Evolutionary conservation across 129 eudicot species (phyloP).

Genomic region (Deinandra increscens): DNA sequence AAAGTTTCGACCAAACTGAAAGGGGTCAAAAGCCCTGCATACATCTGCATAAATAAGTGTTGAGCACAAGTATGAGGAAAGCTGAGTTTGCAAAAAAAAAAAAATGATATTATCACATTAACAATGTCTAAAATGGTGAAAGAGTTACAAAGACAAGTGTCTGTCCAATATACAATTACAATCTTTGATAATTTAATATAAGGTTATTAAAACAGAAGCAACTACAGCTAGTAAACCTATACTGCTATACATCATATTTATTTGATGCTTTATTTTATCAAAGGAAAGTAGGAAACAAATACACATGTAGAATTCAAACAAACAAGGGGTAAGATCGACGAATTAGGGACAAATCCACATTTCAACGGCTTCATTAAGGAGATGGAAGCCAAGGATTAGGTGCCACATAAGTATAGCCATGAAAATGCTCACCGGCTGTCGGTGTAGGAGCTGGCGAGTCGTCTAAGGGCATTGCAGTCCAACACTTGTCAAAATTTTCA

Average conservation of each 20-base stretch:
- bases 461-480: slow-evolving; percentile 89
- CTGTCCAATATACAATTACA: not conserved
- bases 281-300: not conserved
- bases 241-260: not conserved
- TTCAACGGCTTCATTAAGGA: slow-evolving; percentile 24
- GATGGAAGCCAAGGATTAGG: slow-evolving; percentile 89
- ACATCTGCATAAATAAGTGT: no score
- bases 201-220: no score
- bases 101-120: not conserved
- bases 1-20: no score
- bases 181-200: not conserved
- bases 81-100: not conserved
- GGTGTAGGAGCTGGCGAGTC: slow-evolving; percentile 97
- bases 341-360: slow-evolving; percentile 22
- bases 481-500: slow-evolving; percentile 85
- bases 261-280: no score
- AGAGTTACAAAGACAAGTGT: no score
- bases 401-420: slow-evolving; percentile 78
- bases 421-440: slow-evolving; percentile 69
- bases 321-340: slow-evolving; percentile 24
- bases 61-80: not conserved
- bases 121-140: no score
- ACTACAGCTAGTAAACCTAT: no score
- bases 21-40: no score
- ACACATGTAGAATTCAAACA: not conserved